Base-by-base conservation (phyloP, 257 asterid species). In the Plantago elongata region DNA sequence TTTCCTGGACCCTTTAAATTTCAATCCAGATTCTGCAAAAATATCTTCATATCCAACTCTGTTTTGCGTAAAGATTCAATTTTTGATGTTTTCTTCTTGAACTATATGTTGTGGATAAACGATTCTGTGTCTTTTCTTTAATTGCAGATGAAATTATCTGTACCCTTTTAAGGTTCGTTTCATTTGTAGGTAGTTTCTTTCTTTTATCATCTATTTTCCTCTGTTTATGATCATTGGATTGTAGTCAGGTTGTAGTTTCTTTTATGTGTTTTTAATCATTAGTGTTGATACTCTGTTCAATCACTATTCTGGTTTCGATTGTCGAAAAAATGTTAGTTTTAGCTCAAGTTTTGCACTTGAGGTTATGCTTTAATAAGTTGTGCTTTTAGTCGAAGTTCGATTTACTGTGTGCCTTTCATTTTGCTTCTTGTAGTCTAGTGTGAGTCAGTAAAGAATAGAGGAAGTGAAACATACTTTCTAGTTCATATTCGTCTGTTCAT, bases 1-100 rank as follows among this genome's bases (percentile, higher is more conserved):
- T 77, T 75, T 75, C 73, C 83, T 82, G 85, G 86, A 67, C 75
- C 75, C 83, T 65, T 45, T 15, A 71, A 65, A 62, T 57, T 72
- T 60, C 40, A 7, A 22, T 56, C 15, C 3, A 54, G 79, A 81
- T 78, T 81, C 77, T 64, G 62, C 72, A 42, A 17, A 46, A 43
- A 68, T 54, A 60, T 71, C 80, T 64, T 17, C 45, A 48, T 60
- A 75, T 75, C 78, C 84, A 54, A 16, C 56, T 44, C 38, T 56
- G 11, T 61, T 50, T 54, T 54, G 17, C 46, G 12, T 56, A 43
- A 10, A 57, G 56, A 69, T 66, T 37, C 46, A 48, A 67, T 65
- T 70, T 65, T 65, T 75, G 46, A 44, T 16, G 51, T 71, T 75
- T 56, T 22, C 8, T 0, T 62, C 13, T 16, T 14, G 3, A 34